A percentile compares a stretch with the other conserved stretches of the same genome.
Conservation (phyloP, 2,329 filamentous ascomycete genomes). For the Aspergillus sojae region DNA sequence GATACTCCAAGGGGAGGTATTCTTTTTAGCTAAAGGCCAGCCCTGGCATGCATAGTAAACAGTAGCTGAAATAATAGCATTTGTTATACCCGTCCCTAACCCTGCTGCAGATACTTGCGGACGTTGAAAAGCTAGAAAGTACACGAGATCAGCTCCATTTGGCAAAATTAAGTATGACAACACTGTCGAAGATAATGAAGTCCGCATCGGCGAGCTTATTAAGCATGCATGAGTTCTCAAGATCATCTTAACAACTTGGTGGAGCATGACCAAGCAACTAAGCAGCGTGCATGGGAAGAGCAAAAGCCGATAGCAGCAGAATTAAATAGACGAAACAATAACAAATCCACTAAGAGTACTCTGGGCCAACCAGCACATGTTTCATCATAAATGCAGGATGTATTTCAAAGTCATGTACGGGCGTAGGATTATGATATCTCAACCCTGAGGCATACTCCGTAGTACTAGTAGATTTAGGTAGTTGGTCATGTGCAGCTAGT, state of each 20-base stretch:
- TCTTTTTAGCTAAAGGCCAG: not conserved
- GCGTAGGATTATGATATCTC: not conserved
- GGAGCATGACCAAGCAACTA: not conserved
- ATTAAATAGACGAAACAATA: not conserved
- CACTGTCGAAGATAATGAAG: not conserved
- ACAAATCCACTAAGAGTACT: not conserved
- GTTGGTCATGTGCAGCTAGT: not conserved
- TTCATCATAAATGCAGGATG: not conserved
- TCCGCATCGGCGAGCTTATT: not conserved
- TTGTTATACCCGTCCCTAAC: not conserved
- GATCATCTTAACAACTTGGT: not conserved
- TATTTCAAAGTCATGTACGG: not conserved
- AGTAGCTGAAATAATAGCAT: not conserved
- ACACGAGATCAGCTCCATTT: not conserved
- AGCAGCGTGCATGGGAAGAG: no score
- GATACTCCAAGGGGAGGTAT: not conserved
- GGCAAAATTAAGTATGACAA: not conserved
- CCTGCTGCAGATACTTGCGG: not conserved
- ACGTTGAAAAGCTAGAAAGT: not conserved
- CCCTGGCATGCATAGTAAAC: not conserved
- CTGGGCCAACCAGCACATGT: not conserved
- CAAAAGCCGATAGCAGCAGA: not conserved
- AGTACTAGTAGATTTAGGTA: not conserved
- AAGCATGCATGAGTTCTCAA: not conserved
- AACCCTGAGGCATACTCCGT: not conserved